Evolutionary conservation across 208 protist species (phyloP).

Genomic region (Crithidia sp.): DNA sequence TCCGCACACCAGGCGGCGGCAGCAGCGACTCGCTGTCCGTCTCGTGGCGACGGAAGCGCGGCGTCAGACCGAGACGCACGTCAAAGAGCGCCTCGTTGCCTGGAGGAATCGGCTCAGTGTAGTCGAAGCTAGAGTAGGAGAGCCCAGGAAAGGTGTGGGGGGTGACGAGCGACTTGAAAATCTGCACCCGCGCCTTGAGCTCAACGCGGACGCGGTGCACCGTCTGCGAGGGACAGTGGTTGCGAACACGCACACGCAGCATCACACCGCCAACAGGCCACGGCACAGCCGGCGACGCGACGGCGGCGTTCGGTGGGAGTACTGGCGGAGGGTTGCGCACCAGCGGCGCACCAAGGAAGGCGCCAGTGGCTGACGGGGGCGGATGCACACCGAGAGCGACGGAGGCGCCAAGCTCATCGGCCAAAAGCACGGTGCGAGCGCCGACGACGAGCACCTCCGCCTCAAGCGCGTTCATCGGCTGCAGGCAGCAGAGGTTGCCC

Average conservation of each 20-base stretch:
- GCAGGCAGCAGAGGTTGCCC: constrained; percentile 62
- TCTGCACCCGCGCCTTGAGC: constrained; percentile 50
- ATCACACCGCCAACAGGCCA: constrained; percentile 48
- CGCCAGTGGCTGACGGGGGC: background rate
- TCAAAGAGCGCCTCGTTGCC: constrained; percentile 49
- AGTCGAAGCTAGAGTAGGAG: constrained; percentile 56
- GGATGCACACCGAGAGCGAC: constrained; percentile 31
- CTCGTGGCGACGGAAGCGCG: constrained; percentile 50
- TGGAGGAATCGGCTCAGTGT: constrained; percentile 50
- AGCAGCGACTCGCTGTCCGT: constrained; percentile 43
- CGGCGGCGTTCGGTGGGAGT: constrained; percentile 5
- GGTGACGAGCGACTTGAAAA: constrained; percentile 68
- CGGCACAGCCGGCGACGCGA: constrained; percentile 35
- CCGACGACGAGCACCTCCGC: constrained; percentile 62
- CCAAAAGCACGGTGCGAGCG: constrained; percentile 45
- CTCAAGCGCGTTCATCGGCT: constrained; percentile 43
- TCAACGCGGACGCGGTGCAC: constrained; percentile 54
- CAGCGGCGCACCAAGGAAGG: constrained; percentile 15
- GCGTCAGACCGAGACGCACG: constrained; percentile 39
- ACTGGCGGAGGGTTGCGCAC: background rate
- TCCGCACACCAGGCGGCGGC: constrained; percentile 60
- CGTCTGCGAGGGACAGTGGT: constrained; percentile 35
- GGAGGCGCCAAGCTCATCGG: constrained; percentile 33
- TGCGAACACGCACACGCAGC: constrained; percentile 55
- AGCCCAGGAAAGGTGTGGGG: constrained; percentile 42